Evolutionary conservation across 345 rosid species (phyloP).

Genomic region (Hibiscus mutabilis): DNA sequence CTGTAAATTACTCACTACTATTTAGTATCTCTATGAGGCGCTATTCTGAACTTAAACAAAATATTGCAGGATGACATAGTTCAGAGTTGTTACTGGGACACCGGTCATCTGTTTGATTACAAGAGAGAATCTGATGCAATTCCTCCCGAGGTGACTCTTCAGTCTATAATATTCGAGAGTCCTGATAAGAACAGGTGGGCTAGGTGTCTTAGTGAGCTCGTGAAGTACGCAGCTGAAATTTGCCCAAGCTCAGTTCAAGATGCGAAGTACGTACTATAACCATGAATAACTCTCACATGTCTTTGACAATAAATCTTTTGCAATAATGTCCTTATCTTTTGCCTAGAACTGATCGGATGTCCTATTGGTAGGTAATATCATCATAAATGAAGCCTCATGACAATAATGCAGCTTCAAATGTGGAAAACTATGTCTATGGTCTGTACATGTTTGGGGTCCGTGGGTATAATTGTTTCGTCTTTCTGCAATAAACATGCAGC

Average conservation of each 20-base stretch:
- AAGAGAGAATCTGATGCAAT: slow-evolving; percentile 84
- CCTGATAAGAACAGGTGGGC: slow-evolving; percentile 98
- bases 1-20: slow-evolving; percentile 4
- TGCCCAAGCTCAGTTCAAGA: slow-evolving; percentile 92
- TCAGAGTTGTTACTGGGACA: slow-evolving; percentile 95
- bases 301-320: too few relatives aligned
- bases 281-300: not conserved
- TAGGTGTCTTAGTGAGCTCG: slow-evolving; percentile 89
- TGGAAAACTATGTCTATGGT: too few relatives aligned
- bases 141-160: slow-evolving; percentile 92
- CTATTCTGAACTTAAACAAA: slow-evolving; percentile 11
- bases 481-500: too few relatives aligned
- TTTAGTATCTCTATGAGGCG: slow-evolving; percentile 5
- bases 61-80: slow-evolving; percentile 86
- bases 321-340: too few relatives aligned
- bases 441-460: too few relatives aligned
- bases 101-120: slow-evolving; percentile 86
- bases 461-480: too few relatives aligned
- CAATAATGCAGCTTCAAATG: too few relatives aligned
- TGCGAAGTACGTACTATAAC: slow-evolving; percentile 62
- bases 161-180: slow-evolving; percentile 87
- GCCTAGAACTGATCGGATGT: not conserved
- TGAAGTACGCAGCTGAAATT: slow-evolving; percentile 89
- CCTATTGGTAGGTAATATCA: slow-evolving; percentile 2
- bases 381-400: not conserved